Evolutionary conservation across 768 basidiomycete species (phyloP).

Genomic region (Serendipita vermifera): DNA sequence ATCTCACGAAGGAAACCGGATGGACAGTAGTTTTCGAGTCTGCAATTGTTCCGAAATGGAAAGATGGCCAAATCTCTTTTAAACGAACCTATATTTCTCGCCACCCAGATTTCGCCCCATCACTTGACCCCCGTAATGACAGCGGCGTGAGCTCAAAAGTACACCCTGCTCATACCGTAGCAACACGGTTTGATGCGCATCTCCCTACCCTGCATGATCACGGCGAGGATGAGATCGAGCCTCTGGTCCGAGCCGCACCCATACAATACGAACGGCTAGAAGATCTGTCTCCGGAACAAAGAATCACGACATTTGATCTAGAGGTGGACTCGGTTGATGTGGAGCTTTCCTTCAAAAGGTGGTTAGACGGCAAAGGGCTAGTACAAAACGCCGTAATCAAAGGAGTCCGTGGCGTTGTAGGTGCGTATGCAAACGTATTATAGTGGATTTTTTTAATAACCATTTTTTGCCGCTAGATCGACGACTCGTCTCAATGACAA

Average conservation of each 20-base stretch:
- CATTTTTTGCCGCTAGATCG: slow-evolving; percentile 71
- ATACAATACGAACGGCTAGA: slow-evolving; percentile 28
- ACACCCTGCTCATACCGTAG: slow-evolving; percentile 37
- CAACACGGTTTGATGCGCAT: slow-evolving; percentile 61
- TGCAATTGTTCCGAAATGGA: slow-evolving; percentile 96
- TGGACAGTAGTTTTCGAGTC: slow-evolving; percentile 93
- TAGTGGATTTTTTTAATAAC: not conserved
- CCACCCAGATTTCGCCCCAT: slow-evolving; percentile 34
- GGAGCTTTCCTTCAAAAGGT: slow-evolving; percentile 75
- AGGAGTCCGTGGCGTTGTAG: slow-evolving; percentile 87
- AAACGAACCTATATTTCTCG: slow-evolving; percentile 92
- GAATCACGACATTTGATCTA: slow-evolving; percentile 82
- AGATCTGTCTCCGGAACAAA: slow-evolving; percentile 24
- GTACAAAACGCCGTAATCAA: slow-evolving; percentile 83
- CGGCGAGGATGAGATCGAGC: slow-evolving; percentile 46
- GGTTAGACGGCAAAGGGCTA: slow-evolving; percentile 93
- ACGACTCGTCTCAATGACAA: slow-evolving; percentile 70
- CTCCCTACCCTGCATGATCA: slow-evolving; percentile 56
- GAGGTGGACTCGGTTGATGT: slow-evolving; percentile 93
- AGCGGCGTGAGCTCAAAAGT: slow-evolving; percentile 8
- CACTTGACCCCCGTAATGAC: slow-evolving; percentile 10
- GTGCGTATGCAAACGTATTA: slow-evolving; percentile 39
- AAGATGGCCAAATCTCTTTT: slow-evolving; percentile 89
- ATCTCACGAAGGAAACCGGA: slow-evolving; percentile 86
- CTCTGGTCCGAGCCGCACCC: slow-evolving; percentile 13